A percentile compares a stretch with the other conserved stretches of the same genome.
Evolutionary conservation across 345 rosid species (phyloP).

Genomic region (Excoecaria agallocha): DNA sequence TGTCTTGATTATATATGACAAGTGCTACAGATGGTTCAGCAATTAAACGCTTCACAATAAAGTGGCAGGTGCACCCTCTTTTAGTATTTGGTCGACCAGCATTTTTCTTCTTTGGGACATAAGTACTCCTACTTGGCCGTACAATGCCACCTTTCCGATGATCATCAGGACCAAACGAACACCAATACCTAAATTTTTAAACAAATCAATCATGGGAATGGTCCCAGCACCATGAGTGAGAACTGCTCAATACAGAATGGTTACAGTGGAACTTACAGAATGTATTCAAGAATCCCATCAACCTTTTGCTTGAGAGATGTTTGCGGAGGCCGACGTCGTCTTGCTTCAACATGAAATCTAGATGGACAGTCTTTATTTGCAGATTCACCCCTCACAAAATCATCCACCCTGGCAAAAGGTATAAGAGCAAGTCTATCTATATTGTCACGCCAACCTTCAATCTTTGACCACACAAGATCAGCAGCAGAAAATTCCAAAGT

Average conservation of each 20-base stretch:
- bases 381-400: slow-evolving; percentile 90
- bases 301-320: slow-evolving; percentile 76
- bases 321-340: slow-evolving; percentile 58
- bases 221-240: neutral
- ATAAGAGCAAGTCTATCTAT: slow-evolving; percentile 88
- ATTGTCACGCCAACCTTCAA: slow-evolving; percentile 92
- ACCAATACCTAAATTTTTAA: slow-evolving; percentile 77
- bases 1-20: slow-evolving; percentile 78
- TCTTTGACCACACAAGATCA: slow-evolving; percentile 87
- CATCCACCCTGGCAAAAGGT: slow-evolving; percentile 87
- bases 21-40: slow-evolving; percentile 89
- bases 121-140: slow-evolving; percentile 82
- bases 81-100: slow-evolving; percentile 95
- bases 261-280: slow-evolving; percentile 58
- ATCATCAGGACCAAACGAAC: slow-evolving; percentile 97
- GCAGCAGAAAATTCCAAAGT: slow-evolving; percentile 71
- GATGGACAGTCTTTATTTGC: slow-evolving; percentile 82
- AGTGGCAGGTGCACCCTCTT: slow-evolving; percentile 95
- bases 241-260: slow-evolving; percentile 15
- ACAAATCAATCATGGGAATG: slow-evolving; percentile 6
- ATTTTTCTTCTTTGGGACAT: slow-evolving; percentile 74
- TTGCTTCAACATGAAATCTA: slow-evolving; percentile 90
- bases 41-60: slow-evolving; percentile 87
- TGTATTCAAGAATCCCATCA: slow-evolving; percentile 93
- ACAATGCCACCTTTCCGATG: slow-evolving; percentile 83